Conservation (phyloP, 2,329 filamentous ascomycete species). For the Cladosporium velox region DNA sequence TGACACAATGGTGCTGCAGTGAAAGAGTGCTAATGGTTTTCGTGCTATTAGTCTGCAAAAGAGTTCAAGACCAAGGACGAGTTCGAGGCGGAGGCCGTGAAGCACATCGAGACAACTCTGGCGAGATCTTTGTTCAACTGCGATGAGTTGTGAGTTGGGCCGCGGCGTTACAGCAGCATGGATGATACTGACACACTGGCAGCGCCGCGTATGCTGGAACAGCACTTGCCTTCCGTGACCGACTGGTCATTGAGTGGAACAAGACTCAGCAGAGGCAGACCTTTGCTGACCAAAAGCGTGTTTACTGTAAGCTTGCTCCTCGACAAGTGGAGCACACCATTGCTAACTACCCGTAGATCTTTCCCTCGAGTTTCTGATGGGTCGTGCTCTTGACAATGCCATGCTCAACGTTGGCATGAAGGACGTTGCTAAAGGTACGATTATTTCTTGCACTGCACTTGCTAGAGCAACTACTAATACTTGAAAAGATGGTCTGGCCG, state of each 20-base stretch:
- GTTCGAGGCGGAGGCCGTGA: slow-evolving; percentile 81
- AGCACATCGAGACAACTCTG: slow-evolving; percentile 93
- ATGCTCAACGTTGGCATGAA: slow-evolving; percentile 96
- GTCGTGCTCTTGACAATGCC: slow-evolving; percentile 92
- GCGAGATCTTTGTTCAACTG: slow-evolving; percentile 98
- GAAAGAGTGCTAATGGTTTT: background rate
- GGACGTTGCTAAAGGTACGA: slow-evolving; percentile 73
- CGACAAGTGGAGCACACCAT: background rate
- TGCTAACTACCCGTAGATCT: slow-evolving; percentile 58
- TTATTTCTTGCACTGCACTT: slow-evolving; percentile 1
- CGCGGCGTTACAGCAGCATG: slow-evolving; percentile 36
- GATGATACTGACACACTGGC: slow-evolving; percentile 12
- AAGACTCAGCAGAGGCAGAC: slow-evolving; percentile 97
- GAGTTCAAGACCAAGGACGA: slow-evolving; percentile 78
- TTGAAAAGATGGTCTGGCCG: slow-evolving; percentile 67
- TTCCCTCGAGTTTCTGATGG: slow-evolving; percentile 97
- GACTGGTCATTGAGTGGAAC: slow-evolving; percentile 94
- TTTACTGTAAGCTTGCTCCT: slow-evolving; percentile 69
- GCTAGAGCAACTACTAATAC: slow-evolving; percentile 5
- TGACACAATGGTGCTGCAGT: background rate
- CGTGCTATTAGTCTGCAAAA: slow-evolving; percentile 55
- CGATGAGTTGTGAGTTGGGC: slow-evolving; percentile 62
- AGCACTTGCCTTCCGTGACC: slow-evolving; percentile 87
- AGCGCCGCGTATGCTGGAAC: slow-evolving; percentile 88
- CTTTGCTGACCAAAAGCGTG: slow-evolving; percentile 82